Evolutionary conservation across 768 basidiomycete genomes (phyloP).

Genomic region (Hygrophorus russula): DNA sequence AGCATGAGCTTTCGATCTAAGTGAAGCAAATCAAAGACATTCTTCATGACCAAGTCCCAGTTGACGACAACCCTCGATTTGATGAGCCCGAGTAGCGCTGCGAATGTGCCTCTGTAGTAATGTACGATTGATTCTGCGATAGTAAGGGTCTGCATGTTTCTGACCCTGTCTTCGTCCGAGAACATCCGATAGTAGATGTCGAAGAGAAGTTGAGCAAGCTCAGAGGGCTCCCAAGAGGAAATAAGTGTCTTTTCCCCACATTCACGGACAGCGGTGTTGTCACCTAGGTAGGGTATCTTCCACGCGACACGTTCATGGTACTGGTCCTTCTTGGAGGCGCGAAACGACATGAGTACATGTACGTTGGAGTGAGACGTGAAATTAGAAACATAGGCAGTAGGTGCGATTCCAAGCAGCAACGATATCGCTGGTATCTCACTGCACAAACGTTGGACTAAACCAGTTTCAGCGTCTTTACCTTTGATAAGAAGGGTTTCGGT

Average conservation of each 20-base stretch:
- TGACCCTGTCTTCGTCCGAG: conserved; percentile 19
- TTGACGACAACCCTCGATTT: conserved; percentile 11
- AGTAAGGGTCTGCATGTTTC: conserved; percentile 5
- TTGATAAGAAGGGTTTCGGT: conserved; percentile 20
- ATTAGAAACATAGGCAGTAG: conserved; percentile 22
- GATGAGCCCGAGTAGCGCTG: conserved; percentile 18
- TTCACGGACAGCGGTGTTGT: conserved; percentile 8
- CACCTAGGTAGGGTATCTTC: conserved; percentile 21
- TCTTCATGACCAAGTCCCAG: conserved; percentile 21
- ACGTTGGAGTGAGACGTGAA: conserved; percentile 24
- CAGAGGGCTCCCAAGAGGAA: conserved; percentile 12
- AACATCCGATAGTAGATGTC: conserved; percentile 29
- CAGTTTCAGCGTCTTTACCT: conserved; percentile 19
- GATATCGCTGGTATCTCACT: conserved; percentile 22
- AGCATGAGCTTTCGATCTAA: conserved; percentile 16
- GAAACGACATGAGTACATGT: conserved; percentile 19
- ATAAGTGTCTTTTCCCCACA: conserved; percentile 1
- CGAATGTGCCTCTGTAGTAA: conserved; percentile 23
- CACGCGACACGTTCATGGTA: conserved; percentile 27
- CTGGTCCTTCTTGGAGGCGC: conserved; percentile 8
- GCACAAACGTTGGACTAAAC: conserved; percentile 19
- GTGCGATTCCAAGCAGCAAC: conserved; percentile 23
- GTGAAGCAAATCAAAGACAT: conserved; percentile 13
- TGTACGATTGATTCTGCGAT: conserved; percentile 12
- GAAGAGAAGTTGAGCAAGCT: conserved; percentile 25